A percentile compares a stretch with the other conserved stretches of the same genome.
Conservation (phyloP, 768 basidiomycete genomes). For the Hygrocybe punicea region DNA sequence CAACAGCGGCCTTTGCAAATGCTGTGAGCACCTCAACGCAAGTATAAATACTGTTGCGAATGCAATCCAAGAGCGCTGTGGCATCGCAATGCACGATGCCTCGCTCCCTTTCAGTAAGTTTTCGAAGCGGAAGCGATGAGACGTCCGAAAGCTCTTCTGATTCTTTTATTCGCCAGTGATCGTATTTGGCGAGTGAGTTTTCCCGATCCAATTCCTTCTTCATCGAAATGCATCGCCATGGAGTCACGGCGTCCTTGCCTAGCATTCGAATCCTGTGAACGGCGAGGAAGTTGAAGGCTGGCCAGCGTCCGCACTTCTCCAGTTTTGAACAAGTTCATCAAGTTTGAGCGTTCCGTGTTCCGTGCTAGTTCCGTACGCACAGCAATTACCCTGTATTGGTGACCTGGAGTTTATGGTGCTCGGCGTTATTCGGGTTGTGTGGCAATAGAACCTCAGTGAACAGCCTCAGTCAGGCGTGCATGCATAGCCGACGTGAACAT, state of each 20-base stretch:
- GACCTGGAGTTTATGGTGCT: background rate
- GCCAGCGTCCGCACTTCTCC: too few relatives aligned
- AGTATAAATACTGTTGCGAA: background rate
- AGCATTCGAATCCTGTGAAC: too few relatives aligned
- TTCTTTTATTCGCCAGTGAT: background rate
- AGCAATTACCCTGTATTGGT: too few relatives aligned
- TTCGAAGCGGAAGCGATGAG: background rate
- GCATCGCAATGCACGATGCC: background rate
- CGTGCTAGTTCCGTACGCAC: too few relatives aligned
- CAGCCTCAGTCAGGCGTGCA: too few relatives aligned
- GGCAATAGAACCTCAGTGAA: too few relatives aligned
- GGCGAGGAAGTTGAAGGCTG: too few relatives aligned
- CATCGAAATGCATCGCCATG: background rate
- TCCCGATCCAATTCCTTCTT: background rate
- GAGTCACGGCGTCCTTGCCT: too few relatives aligned
- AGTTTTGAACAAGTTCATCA: too few relatives aligned
- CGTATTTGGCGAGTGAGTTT: background rate
- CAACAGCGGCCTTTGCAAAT: constrained; percentile 5
- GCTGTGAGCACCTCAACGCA: background rate
- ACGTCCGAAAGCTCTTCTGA: background rate
- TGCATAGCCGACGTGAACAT: too few relatives aligned
- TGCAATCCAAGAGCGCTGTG: background rate
- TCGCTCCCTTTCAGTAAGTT: background rate
- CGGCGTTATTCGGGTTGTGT: too few relatives aligned
- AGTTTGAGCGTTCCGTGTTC: too few relatives aligned